Conservation (phyloP, 352 stramenopile genomes). For the Phytophthora pistaciae region DNA sequence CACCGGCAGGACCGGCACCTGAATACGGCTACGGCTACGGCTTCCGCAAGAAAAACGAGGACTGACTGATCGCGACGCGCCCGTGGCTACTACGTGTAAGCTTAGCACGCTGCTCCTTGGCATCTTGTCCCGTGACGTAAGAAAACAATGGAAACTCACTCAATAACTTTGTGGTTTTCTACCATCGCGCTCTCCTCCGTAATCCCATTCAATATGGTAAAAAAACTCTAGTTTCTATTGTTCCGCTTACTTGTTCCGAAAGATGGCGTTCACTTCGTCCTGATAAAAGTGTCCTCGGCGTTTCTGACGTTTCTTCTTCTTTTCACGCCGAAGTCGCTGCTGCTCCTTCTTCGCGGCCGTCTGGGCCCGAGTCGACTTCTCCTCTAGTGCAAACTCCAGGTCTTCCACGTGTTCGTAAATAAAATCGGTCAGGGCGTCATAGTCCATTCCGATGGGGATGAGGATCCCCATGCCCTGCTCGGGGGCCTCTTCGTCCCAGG, state of each 20-base stretch:
- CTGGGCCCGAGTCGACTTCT: constrained; percentile 28
- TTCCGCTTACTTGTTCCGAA: constrained; percentile 41
- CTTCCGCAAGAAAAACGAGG: not conserved
- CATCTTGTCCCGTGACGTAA: not conserved
- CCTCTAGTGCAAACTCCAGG: constrained; percentile 62
- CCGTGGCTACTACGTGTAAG: too few species aligned
- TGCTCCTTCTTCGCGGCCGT: constrained; percentile 23
- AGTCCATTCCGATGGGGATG: constrained; percentile 71
- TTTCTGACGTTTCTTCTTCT: constrained; percentile 33
- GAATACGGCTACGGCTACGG: not conserved
- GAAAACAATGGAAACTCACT: not conserved
- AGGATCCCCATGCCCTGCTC: constrained; percentile 78
- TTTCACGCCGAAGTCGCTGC: constrained; percentile 23
- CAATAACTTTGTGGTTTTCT: not conserved
- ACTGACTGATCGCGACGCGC: not conserved
- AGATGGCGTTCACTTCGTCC: constrained; percentile 59
- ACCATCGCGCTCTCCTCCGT: not conserved
- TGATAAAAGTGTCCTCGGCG: constrained; percentile 67
- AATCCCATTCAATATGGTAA: not conserved
- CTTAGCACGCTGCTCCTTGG: not conserved
- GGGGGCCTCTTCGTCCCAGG: constrained; percentile 60
- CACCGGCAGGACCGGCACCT: not conserved
- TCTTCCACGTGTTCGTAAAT: constrained; percentile 72
- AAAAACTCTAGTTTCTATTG: not conserved
- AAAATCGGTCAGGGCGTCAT: constrained; percentile 59